Percentiles rank a stretch among this genome's conserved stretches.
phyloP scores from a whole-genome alignment of 2,329 filamentous ascomycete species.

The Colletotrichum zoysiae region DNA sequence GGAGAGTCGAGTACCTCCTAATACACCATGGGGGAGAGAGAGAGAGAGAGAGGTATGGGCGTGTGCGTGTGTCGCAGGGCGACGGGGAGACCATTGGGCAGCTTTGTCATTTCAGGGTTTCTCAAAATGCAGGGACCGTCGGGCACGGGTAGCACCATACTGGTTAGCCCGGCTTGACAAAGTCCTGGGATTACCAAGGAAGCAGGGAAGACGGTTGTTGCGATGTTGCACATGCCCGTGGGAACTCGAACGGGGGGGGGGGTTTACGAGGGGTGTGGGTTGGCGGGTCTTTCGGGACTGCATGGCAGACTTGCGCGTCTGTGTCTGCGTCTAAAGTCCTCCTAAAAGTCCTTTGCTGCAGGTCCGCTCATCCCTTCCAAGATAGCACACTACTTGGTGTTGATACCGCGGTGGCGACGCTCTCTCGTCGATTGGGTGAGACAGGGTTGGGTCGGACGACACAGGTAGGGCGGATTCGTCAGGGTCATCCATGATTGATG shows the following conservation, averaged over 20 bases:
- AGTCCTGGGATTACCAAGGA: conserved; percentile 19
- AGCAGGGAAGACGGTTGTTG: conserved; percentile 38
- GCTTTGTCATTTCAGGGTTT: conserved; percentile 32
- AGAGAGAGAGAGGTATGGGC: not conserved
- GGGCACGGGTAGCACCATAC: conserved; percentile 21
- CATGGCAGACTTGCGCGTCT: not conserved
- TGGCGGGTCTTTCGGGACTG: conserved; percentile 2
- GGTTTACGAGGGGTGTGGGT: not conserved
- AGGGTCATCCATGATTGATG: conserved; percentile 33
- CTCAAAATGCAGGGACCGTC: conserved; percentile 30
- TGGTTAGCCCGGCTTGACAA: conserved; percentile 19
- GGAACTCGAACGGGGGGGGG: not conserved
- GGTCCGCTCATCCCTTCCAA: conserved; percentile 1
- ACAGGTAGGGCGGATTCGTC: conserved; percentile 28
- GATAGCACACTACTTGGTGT: not conserved
- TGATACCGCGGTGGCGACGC: conserved; percentile 30
- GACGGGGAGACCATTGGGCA: conserved; percentile 22
- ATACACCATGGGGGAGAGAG: not conserved
- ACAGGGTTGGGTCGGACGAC: conserved; percentile 9
- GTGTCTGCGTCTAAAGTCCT: conserved; percentile 24
- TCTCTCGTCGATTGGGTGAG: conserved; percentile 20
- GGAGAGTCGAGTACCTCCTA: not conserved
- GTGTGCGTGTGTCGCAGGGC: conserved; percentile 26
- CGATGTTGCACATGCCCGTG: conserved; percentile 31
- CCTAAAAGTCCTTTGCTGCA: conserved; percentile 7